Percentiles rank a stretch among this genome's conserved stretches.
Conservation (phyloP, 352 stramenopile genomes). For the Blastocystis sp. region DNA sequence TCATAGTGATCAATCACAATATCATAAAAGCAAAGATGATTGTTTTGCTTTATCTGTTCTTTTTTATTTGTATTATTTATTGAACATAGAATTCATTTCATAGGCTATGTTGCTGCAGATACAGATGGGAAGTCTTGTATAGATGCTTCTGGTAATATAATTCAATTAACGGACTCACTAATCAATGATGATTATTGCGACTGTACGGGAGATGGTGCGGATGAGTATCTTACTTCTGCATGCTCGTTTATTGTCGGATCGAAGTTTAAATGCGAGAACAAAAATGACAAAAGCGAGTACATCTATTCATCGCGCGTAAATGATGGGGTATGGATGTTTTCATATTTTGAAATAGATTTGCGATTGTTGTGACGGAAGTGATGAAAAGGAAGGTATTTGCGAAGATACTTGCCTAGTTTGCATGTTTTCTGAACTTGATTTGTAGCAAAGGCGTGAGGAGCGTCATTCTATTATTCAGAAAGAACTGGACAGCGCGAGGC, state of each 20-base stretch:
- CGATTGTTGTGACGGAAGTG: constrained; percentile 65
- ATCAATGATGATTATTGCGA: constrained; percentile 64
- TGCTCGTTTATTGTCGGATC: constrained; percentile 54
- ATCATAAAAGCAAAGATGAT: too few relatives aligned
- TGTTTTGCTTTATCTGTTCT: neutral
- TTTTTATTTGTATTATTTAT: neutral
- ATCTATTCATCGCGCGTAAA: constrained; percentile 64
- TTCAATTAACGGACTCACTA: constrained; percentile 1
- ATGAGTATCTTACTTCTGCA: constrained; percentile 63
- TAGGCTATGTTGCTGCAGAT: neutral
- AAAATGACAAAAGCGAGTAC: neutral
- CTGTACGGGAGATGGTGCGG: constrained; percentile 53
- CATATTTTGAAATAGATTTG: constrained; percentile 48
- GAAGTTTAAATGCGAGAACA: constrained; percentile 58
- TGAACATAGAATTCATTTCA: neutral
- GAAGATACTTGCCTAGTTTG: constrained; percentile 1
- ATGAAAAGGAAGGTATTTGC: constrained; percentile 55
- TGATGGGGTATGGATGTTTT: constrained; percentile 47
- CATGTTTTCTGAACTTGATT: neutral
- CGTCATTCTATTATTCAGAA: neutral
- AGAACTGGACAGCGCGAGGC: neutral
- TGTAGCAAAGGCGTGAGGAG: neutral
- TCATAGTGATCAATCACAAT: too few relatives aligned
- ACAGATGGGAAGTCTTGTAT: neutral
- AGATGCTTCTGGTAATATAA: neutral